Evolutionary conservation across 1,284 basidiomycete genomes (phyloP), one percentile per base, ranked within the genome.

Genomic region (Phylloboletellus chloephorus): DNA sequence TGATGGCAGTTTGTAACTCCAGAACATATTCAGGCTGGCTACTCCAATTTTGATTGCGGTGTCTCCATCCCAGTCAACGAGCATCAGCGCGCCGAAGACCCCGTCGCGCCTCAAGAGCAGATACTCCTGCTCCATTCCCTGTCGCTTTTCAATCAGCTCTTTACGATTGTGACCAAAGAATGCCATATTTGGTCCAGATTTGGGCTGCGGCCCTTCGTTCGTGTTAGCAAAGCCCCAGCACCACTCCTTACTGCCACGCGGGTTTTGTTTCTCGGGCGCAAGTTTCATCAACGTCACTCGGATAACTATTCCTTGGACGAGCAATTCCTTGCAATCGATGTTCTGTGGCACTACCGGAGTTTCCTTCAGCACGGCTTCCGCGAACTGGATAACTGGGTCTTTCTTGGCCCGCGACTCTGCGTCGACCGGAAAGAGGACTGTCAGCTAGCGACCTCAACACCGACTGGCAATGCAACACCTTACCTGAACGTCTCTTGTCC

Each of bases 271-370:
- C 4, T 13, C 2, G 24, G 32, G 28, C 5, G 29, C 15, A 12
- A 2, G 6, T n/a, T 39, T 25, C 1, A 25, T 25, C 16, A 49
- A 26, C 10, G 12, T 38, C 29, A 37, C 3, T 28, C 5, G 37
- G 13, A 51, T 12, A 5, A 46, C 26, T 10, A 49, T 42, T 0
- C 43, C 49, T 19, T 50, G 39, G 7, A 50, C 21, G 17, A 49
- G 11, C 11, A 46, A 11, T 16, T 42, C 42, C 5, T 36, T 20
- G 15, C 10, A 7, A n/a, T 30, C 15, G 13, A 47, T 23, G 15
- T 5, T 12, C 0, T 10, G 11, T 12, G 23, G 30, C 12, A 11
- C 6, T 1, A 12, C 10, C 13, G 32, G 32, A 7, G 11, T 23
- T 9, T 24, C 12, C 6, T 34, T 12, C 4, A 17, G 7, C 24